Evolutionary conservation across 2,329 filamentous ascomycete species (phyloP), one percentile per base, ranked within the genome.

Genomic region (Fusarium newnesense): DNA sequence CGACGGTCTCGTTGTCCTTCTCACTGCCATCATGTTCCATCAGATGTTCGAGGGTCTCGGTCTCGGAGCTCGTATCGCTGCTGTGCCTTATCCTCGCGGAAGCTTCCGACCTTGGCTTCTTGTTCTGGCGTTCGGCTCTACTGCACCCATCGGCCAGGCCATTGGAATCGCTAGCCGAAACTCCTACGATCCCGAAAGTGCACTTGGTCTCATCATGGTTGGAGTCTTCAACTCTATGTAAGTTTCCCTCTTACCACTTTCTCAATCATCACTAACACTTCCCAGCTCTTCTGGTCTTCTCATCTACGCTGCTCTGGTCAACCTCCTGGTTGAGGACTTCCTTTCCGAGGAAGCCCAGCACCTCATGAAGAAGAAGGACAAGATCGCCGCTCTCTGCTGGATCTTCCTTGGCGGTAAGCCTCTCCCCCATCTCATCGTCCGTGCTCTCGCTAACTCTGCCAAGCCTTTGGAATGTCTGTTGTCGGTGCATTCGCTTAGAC

Each of bases 1-100:
- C 4, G 89, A 92, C 3, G 88, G 90, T 8, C 93, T 93, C 79
- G 81, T 91, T 63, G 85, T 93, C 32, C 86, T 94, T 8, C 85
- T 93, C 12, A 83, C 93, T 53, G 92, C 92, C 69, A 93, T 94
- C 65, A 83, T 91, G 37, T 93, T 94, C 84, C 92, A 93, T 78
- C 92, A 92, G 76, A 91, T 89, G 73, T 92, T 92, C 67, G 90
- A 87, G 76, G 92, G 92, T 66, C 88, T 94, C 8, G 92, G 91
- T 46, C 86, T 94, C 0, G 92, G 92, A 26, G 90, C 90, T 2
- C 90, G 92, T 67, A 94, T 94, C 75, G 91, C 91, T 26, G 89
- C 88, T 24, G 89, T 93, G 9, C 86, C 89, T 3, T 91, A 90
- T 69, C 86, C 87, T 21, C 86, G 85, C 67, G 83, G 82, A 32